phyloP scores from a whole-genome alignment of 2,329 filamentous ascomycete species.

The Calonectria pseudoreteaudii region DNA sequence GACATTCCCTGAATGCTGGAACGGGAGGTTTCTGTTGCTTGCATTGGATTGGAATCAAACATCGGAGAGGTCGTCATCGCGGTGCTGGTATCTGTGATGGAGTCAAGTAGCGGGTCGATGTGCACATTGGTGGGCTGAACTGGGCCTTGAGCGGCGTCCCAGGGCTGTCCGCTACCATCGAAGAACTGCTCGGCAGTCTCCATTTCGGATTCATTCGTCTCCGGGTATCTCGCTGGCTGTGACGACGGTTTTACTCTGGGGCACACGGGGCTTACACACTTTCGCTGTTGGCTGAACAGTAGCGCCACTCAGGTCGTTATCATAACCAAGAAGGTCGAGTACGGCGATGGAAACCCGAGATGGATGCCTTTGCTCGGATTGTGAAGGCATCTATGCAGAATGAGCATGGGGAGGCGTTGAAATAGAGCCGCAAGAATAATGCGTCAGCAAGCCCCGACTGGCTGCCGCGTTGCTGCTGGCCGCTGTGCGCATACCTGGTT shows the following conservation, averaged over 20 bases:
- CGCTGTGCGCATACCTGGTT: background rate
- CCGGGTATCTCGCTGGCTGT: background rate
- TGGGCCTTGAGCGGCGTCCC: background rate
- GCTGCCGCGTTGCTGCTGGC: background rate
- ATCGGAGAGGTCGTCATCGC: conserved; percentile 3
- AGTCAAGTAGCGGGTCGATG: conserved; percentile 35
- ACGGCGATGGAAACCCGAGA: background rate
- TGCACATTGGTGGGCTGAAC: conserved; percentile 10
- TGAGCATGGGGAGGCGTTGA: background rate
- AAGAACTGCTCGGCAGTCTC: background rate
- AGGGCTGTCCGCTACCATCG: background rate
- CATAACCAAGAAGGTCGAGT: background rate
- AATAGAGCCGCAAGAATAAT: background rate
- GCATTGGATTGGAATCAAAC: conserved; percentile 21
- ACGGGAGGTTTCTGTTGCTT: background rate
- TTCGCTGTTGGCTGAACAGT: background rate
- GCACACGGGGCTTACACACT: background rate
- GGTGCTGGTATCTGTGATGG: background rate
- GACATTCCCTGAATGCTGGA: background rate
- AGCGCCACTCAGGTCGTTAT: background rate
- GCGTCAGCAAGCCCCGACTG: background rate
- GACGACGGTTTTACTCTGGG: background rate
- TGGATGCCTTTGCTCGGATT: background rate
- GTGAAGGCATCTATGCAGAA: background rate
- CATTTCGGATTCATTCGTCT: conserved; percentile 18